Conservation (phyloP, 2,329 filamentous ascomycete species). For the Colletotrichum lupini region DNA sequence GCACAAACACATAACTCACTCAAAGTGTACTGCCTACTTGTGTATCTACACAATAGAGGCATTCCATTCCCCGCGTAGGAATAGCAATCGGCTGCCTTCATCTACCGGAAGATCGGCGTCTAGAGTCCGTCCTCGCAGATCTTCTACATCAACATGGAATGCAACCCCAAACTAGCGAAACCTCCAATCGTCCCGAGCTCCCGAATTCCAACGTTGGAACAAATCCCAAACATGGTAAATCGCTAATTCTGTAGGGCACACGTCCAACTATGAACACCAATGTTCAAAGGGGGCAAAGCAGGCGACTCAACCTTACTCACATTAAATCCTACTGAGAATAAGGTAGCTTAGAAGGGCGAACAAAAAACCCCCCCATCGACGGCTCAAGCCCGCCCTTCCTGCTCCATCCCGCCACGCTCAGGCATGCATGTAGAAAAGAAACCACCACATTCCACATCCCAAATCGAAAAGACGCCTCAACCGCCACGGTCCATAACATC, state of each 20-base stretch:
- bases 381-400: background rate
- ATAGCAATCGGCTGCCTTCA: background rate
- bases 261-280: too few relatives aligned
- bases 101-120: background rate
- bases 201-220: background rate
- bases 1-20: background rate
- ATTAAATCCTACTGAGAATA: background rate
- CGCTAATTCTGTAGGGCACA: background rate
- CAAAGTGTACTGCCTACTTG: background rate
- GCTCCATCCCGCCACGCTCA: slow-evolving; percentile 6
- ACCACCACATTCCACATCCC: background rate
- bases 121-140: background rate
- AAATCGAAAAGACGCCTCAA: background rate
- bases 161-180: background rate
- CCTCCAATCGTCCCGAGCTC: background rate
- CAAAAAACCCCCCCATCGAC: background rate
- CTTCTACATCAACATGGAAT: background rate
- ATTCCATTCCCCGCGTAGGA: too few relatives aligned
- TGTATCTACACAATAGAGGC: too few relatives aligned
- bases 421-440: slow-evolving; percentile 2
- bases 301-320: too few relatives aligned
- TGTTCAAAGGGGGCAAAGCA: background rate
- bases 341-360: background rate
- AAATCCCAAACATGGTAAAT: background rate
- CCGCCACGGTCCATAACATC: background rate